Percentiles rank a stretch among this genome's conserved stretches.
Conservation (phyloP, 1,139 yeast species). For the Saccharomyces pastorianus region DNA sequence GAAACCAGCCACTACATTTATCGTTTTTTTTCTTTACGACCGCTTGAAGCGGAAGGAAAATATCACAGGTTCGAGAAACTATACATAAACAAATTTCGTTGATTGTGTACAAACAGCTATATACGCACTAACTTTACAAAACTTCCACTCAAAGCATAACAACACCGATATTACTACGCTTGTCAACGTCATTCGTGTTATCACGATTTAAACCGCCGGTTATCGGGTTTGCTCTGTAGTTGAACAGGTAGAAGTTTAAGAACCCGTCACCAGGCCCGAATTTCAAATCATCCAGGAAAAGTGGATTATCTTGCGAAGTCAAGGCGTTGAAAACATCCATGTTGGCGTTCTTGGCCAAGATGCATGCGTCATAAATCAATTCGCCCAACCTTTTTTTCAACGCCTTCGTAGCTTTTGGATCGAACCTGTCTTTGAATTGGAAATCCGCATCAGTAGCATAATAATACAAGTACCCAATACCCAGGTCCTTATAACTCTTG, state of each 20-base stretch:
- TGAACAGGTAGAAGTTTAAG: constrained; percentile 83
- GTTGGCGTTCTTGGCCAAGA: constrained; percentile 51
- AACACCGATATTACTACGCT: constrained; percentile 79
- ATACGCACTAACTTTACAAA: background rate
- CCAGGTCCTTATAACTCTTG: constrained; percentile 55
- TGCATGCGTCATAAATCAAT: constrained; percentile 67
- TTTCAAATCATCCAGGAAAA: constrained; percentile 71
- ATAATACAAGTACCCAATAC: constrained; percentile 83
- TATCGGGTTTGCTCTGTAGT: constrained; percentile 75
- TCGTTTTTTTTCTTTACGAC: too few species aligned
- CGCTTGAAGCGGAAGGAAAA: background rate
- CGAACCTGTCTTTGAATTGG: constrained; percentile 31
- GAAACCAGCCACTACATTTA: background rate
- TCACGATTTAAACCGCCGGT: constrained; percentile 65
- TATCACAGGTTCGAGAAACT: background rate
- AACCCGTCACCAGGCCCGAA: constrained; percentile 94
- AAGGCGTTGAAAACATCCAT: constrained; percentile 96
- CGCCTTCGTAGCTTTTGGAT: constrained; percentile 28
- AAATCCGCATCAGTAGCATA: constrained; percentile 66
- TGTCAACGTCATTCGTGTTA: constrained; percentile 43
- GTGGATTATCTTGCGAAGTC: constrained; percentile 80
- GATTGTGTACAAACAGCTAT: background rate
- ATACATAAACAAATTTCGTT: background rate
- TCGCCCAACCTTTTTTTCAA: constrained; percentile 52
- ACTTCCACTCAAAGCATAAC: constrained; percentile 50